A percentile compares a stretch with the other conserved stretches of the same genome.
Evolutionary conservation across 305 asterid species (phyloP).

Genomic region (Fraxinus latifolia): DNA sequence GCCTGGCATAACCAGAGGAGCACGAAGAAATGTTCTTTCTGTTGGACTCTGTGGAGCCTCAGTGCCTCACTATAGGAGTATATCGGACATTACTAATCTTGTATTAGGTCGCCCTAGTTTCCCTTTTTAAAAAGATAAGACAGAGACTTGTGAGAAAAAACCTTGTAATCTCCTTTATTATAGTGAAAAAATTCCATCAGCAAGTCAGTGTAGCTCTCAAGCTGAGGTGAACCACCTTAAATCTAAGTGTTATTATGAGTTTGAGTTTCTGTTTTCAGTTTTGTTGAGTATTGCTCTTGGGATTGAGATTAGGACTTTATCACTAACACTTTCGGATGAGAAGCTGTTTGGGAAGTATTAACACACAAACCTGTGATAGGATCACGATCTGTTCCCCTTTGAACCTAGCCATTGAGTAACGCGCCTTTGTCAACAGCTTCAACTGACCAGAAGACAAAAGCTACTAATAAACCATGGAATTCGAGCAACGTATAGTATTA

Average conservation of each 20-base stretch:
- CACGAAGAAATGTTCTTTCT: not conserved
- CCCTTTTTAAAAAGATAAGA: not conserved
- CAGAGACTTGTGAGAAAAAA: not conserved
- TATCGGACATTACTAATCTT: not conserved
- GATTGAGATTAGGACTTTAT: not conserved
- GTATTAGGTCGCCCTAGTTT: not conserved
- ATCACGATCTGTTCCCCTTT: constrained; percentile 79
- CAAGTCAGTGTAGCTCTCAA: not conserved
- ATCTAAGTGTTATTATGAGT: not conserved
- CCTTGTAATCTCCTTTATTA: not conserved
- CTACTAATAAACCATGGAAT: constrained; percentile 21
- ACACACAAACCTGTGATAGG: constrained; percentile 67
- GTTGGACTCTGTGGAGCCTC: not conserved
- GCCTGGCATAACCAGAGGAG: not conserved
- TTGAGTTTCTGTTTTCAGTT: not conserved
- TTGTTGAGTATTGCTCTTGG: constrained; percentile 4
- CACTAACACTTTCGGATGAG: not conserved
- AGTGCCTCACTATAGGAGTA: not conserved
- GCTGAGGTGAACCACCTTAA: not conserved
- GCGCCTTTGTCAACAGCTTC: constrained; percentile 67
- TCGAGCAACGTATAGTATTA: constrained; percentile 38
- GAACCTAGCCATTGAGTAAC: constrained; percentile 61
- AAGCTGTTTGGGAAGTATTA: constrained; percentile 11
- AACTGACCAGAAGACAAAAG: constrained; percentile 42
- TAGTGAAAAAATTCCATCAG: not conserved